Conservation (phyloP, 1,284 basidiomycete species). For the Cryptococcus sp. region DNA sequence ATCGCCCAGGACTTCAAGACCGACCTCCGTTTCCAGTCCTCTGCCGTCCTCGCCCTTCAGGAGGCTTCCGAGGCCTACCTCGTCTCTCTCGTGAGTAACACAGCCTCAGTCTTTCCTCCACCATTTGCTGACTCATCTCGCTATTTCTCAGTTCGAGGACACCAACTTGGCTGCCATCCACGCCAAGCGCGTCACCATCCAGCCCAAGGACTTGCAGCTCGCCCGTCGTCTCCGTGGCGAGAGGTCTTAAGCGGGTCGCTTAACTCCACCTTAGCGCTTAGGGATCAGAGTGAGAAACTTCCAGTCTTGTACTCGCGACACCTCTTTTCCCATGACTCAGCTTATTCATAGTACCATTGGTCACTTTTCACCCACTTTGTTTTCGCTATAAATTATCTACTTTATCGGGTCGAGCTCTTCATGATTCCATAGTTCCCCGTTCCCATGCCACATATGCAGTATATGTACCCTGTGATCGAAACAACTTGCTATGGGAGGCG, state of each 20-base stretch:
- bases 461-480: too few species aligned
- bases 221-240: slow-evolving; percentile 77
- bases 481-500: not conserved
- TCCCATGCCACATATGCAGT: too few species aligned
- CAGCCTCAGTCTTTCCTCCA: too few species aligned
- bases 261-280: too few species aligned
- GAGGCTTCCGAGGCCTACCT: slow-evolving; percentile 91
- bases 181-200: slow-evolving; percentile 81
- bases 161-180: slow-evolving; percentile 88
- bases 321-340: not conserved
- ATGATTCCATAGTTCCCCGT: slow-evolving; percentile 6
- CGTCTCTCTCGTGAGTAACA: slow-evolving; percentile 63
- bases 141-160: slow-evolving; percentile 58
- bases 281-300: not conserved
- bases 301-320: not conserved
- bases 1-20: slow-evolving; percentile 70
- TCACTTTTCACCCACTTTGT: slow-evolving; percentile 3
- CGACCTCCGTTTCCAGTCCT: slow-evolving; percentile 82
- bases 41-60: slow-evolving; percentile 85
- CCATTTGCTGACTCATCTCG: not conserved
- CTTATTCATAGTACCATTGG: not conserved
- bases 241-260: slow-evolving; percentile 63
- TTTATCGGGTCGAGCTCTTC: slow-evolving; percentile 6
- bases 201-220: slow-evolving; percentile 76
- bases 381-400: slow-evolving; percentile 1